Conservation (phyloP, 208 protist species). For the Acanthamoeba comandoni region DNA sequence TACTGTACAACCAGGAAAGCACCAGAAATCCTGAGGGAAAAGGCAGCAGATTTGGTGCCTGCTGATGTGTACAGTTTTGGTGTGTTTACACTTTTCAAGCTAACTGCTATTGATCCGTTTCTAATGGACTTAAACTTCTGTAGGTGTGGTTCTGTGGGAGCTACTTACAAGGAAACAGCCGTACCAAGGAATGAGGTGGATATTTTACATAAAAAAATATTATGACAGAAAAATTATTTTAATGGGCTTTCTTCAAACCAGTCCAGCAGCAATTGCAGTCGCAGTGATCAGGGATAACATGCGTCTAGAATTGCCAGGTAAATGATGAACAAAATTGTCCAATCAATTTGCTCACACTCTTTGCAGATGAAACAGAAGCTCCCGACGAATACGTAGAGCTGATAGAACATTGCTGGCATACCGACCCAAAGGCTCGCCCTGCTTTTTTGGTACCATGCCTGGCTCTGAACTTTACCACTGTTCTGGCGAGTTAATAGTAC, state of each 20-base stretch:
- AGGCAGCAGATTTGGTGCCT: not conserved
- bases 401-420: not conserved
- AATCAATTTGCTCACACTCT: too few species aligned
- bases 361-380: not conserved
- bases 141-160: too few species aligned
- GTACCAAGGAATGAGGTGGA: not conserved
- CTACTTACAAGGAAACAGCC: not conserved
- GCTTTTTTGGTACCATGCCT: not conserved
- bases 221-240: too few species aligned
- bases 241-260: too few species aligned
- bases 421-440: not conserved
- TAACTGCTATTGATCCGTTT: too few species aligned
- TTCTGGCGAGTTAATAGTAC: too few species aligned
- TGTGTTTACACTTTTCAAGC: constrained; percentile 17
- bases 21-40: constrained; percentile 19
- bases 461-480: too few species aligned
- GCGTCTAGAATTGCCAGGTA: not conserved
- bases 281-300: constrained; percentile 26
- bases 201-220: too few species aligned
- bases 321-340: too few species aligned
- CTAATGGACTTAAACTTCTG: too few species aligned
- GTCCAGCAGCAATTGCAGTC: constrained; percentile 18
- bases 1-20: too few species aligned
- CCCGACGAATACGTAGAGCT: not conserved
- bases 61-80: not conserved